A percentile compares a stretch with the other conserved stretches of the same genome.
Evolutionary conservation across 108 stramenopile genomes (phyloP).

Genomic region (Cyclotella distinguenda): DNA sequence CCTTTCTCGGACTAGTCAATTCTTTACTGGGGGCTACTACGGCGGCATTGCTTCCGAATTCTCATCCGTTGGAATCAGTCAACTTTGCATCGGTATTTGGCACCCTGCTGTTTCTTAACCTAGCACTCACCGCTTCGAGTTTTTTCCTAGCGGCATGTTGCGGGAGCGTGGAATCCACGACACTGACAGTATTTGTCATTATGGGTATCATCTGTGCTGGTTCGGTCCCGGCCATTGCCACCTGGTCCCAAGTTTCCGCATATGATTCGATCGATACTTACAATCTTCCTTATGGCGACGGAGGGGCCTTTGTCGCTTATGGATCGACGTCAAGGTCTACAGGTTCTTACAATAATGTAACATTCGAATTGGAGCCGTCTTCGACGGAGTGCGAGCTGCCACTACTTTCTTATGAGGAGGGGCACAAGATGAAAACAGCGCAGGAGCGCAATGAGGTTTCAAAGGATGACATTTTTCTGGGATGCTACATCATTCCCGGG

Average conservation of each 20-base stretch:
- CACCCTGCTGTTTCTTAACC: constrained; percentile 44
- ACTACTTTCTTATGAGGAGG: constrained; percentile 34
- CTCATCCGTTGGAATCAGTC: constrained; percentile 37
- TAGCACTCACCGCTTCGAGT: constrained; percentile 40
- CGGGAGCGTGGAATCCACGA: constrained; percentile 23
- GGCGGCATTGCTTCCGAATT: constrained; percentile 19
- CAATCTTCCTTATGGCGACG: not conserved
- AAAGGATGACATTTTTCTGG: constrained; percentile 42
- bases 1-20: constrained; percentile 24
- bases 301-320: constrained; percentile 31
- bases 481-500: constrained; percentile 38
- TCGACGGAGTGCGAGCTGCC: constrained; percentile 24
- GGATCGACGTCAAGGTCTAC: constrained; percentile 8
- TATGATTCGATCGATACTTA: constrained; percentile 13
- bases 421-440: constrained; percentile 9
- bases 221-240: constrained; percentile 22
- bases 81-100: constrained; percentile 43
- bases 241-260: not conserved
- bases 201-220: constrained; percentile 34
- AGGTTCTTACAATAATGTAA: not conserved
- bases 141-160: constrained; percentile 52
- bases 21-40: constrained; percentile 38
- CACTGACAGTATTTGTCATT: constrained; percentile 28
- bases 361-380: constrained; percentile 5
- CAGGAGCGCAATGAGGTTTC: constrained; percentile 33